A percentile compares a stretch with the other conserved stretches of the same genome.
Evolutionary conservation across 139 green algal genomes (phyloP).

Genomic region (Raphidocelis subcapitata): DNA sequence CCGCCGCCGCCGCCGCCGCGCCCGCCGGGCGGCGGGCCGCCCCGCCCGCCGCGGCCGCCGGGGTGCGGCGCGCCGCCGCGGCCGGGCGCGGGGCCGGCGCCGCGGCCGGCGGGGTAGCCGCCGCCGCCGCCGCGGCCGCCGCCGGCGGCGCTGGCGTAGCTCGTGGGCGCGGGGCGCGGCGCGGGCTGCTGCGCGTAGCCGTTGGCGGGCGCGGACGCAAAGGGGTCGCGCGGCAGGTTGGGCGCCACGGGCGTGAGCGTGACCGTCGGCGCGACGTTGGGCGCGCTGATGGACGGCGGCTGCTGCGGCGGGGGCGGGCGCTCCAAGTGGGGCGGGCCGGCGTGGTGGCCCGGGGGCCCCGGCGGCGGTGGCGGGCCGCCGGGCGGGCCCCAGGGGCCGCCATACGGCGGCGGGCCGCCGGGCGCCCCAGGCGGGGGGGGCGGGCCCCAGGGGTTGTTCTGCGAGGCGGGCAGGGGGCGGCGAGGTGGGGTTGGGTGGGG

Average conservation of each 20-base stretch:
- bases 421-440: constrained; percentile 21
- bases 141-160: constrained; percentile 3
- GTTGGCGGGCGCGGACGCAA: too few species aligned
- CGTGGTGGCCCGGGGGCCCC: too few species aligned
- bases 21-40: constrained; percentile 12
- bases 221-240: too few species aligned
- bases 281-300: background rate
- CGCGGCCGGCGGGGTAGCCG: constrained; percentile 10
- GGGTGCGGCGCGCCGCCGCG: background rate
- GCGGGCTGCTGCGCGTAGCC: constrained; percentile 5
- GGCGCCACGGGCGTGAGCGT: constrained; percentile 18
- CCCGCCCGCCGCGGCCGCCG: constrained; percentile 9
- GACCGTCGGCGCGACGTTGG: constrained; percentile 25
- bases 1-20: too few species aligned
- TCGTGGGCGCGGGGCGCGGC: background rate
- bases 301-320: background rate
- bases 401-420: background rate
- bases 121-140: background rate
- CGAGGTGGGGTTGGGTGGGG: background rate
- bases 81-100: background rate
- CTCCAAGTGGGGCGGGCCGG: too few species aligned
- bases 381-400: too few species aligned
- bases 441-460: background rate
- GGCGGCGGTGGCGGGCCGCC: too few species aligned
- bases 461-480: background rate